These are phyloP conservation scores for Alisma plantagoaquatica DNA, from an alignment of 106 monocot species.

Conservation along the genomic window DNA sequence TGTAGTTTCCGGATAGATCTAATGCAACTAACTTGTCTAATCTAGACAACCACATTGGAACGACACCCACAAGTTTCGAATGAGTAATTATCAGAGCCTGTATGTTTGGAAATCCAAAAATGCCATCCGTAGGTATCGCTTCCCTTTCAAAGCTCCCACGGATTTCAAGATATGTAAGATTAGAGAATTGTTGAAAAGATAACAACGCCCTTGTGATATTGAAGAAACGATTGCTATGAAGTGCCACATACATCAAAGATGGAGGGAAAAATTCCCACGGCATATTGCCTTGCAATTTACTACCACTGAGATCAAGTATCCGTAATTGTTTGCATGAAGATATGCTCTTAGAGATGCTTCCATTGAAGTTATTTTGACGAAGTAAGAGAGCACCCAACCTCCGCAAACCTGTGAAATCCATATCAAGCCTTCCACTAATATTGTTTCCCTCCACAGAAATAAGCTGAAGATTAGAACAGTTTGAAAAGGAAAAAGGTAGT, in stretches of 20 bases:
- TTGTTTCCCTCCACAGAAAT: conserved; percentile 58
- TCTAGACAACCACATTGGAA: conserved; percentile 38
- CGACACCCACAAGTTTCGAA: conserved; percentile 38
- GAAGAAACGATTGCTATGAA: conserved; percentile 58
- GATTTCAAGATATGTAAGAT: conserved; percentile 56
- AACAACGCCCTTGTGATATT: conserved; percentile 35
- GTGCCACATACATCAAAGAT: conserved; percentile 43
- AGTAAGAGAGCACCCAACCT: conserved; percentile 40
- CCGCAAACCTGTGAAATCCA: conserved; percentile 47
- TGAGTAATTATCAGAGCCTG: conserved; percentile 46
- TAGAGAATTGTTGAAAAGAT: conserved; percentile 32
- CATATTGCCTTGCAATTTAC: conserved; percentile 36
- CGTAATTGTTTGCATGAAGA: conserved; percentile 28
- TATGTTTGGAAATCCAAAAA: conserved; percentile 30
- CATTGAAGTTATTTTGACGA: conserved; percentile 41
- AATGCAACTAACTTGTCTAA: conserved; percentile 50
- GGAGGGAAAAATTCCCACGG: conserved; percentile 38
- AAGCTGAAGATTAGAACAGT: conserved; percentile 22
- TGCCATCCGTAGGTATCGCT: conserved; percentile 23
- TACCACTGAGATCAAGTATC: conserved; percentile 55
- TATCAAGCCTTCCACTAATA: conserved; percentile 22
- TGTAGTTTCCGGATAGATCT: conserved; percentile 67
- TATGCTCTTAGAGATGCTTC: conserved; percentile 37
- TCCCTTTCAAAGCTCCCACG: conserved; percentile 59
- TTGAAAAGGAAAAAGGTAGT: conserved; percentile 32